Base-by-base conservation (phyloP, 1,284 basidiomycete genomes). In the Taiwanofungus camphoratus region DNA sequence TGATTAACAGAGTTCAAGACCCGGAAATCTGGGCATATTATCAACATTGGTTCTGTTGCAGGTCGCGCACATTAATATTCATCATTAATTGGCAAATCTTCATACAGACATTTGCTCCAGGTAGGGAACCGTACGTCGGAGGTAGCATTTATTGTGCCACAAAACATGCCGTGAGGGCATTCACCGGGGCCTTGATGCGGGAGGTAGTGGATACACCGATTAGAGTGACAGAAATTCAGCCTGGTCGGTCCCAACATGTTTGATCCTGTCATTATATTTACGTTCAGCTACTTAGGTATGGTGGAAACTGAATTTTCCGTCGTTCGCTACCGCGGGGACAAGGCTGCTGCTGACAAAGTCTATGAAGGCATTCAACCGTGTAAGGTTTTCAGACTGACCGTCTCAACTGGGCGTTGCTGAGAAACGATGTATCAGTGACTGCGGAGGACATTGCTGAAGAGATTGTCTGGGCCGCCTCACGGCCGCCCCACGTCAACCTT, bases 11-110 rank as follows among this genome's bases (percentile, higher is more conserved):
- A 92, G 52, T 97, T 99, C 78, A 98, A 93, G 68, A 76, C 76
- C 49, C 85, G 82, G 57, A 80, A 88, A 53, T 67, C 81, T 0
- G 96, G 96, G 0, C 94, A 97, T 67, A 73, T 99, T 53, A 96
- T 99, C 69, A 95, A 96, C 66, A 72, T 99, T 46, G 94, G 96
- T 4, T 94, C 91, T 11, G 81, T 99, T 46, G 93, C 93, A 18
- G 92, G 95, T 42, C 26, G 26, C 7, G 15, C 38, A 29, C 13
- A 26, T 26, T 16, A 13, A 9, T 11, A 13, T 34, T 34, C 32
- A 34, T 34, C 9, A 4, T 13, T 12, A 6, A 6, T 20, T 5
- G 7, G 6, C 5, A 18, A 12, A 15, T 26, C 18, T 27, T 11
- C 24, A 36, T 5, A 13, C 9, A 12, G n/a, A n/a, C 7, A 4